These are phyloP conservation scores for Debaryomyces maramus DNA, from an alignment of 805 yeast genomes.

Conservation along the genomic window DNA sequence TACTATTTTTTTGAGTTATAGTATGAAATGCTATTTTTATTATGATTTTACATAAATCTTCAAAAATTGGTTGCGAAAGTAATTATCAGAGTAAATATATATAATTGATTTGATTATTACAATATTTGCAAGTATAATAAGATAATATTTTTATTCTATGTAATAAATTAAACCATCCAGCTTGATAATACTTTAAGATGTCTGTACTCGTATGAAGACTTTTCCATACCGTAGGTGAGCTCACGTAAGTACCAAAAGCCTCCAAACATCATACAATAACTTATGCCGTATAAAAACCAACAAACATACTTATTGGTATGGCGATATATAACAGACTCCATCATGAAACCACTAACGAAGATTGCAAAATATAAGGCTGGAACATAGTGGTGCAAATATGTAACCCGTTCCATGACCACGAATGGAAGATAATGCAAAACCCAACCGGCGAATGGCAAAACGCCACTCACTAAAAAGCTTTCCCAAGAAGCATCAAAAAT, in stretches of 20 bases:
- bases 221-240: conserved; percentile 77
- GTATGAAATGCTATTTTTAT: too few relatives aligned
- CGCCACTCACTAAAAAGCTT: conserved; percentile 26
- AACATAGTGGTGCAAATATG: conserved; percentile 45
- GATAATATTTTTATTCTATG: background rate
- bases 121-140: background rate
- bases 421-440: conserved; percentile 41
- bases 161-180: conserved; percentile 19
- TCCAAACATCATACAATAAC: conserved; percentile 54
- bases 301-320: conserved; percentile 14
- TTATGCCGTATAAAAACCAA: conserved; percentile 37
- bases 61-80: too few relatives aligned
- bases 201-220: conserved; percentile 25
- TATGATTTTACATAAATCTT: too few relatives aligned
- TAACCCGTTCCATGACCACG: conserved; percentile 44
- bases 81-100: background rate
- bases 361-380: conserved; percentile 62
- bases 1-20: too few relatives aligned
- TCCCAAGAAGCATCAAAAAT: conserved; percentile 30
- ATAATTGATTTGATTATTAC: too few relatives aligned
- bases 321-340: conserved; percentile 41
- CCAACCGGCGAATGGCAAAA: conserved; percentile 43
- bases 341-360: conserved; percentile 61
- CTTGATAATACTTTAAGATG: conserved; percentile 32
- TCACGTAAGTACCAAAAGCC: conserved; percentile 63